These are phyloP conservation scores for Cyberlindnera xylosilytica DNA, from an alignment of 805 yeast genomes.

Conservation along the genomic window DNA sequence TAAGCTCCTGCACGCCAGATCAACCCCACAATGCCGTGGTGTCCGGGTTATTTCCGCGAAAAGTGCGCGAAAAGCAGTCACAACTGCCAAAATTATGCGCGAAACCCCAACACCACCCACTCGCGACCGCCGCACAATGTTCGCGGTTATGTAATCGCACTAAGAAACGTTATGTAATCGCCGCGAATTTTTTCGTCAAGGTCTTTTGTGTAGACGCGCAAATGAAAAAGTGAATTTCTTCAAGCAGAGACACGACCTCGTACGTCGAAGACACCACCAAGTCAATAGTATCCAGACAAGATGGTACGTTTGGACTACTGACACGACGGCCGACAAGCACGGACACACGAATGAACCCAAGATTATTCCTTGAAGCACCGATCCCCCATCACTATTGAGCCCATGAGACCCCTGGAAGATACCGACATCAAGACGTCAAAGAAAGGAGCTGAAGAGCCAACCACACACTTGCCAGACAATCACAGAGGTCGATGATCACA, in stretches of 20 bases:
- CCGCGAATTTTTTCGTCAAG: constrained; percentile 1
- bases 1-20: too few species aligned
- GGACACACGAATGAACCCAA: too few species aligned
- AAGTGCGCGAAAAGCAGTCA: constrained; percentile 1
- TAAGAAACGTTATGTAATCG: constrained; percentile 10
- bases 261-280: constrained; percentile 1
- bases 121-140: neutral
- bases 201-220: constrained; percentile 13
- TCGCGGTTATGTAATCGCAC: too few species aligned
- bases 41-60: neutral
- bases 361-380: too few species aligned
- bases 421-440: too few species aligned
- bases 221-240: constrained; percentile 20
- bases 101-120: neutral
- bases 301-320: constrained; percentile 15
- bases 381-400: neutral
- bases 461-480: too few species aligned
- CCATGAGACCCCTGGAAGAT: neutral
- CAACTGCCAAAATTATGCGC: neutral
- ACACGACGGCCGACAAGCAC: neutral
- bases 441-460: too few species aligned
- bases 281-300: constrained; percentile 15
- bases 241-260: constrained; percentile 5
- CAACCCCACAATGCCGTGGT: neutral
- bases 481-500: too few species aligned